These are phyloP conservation scores for Boeremia exigua DNA, from an alignment of 2,329 filamentous ascomycete species.

Conservation along the genomic window DNA sequence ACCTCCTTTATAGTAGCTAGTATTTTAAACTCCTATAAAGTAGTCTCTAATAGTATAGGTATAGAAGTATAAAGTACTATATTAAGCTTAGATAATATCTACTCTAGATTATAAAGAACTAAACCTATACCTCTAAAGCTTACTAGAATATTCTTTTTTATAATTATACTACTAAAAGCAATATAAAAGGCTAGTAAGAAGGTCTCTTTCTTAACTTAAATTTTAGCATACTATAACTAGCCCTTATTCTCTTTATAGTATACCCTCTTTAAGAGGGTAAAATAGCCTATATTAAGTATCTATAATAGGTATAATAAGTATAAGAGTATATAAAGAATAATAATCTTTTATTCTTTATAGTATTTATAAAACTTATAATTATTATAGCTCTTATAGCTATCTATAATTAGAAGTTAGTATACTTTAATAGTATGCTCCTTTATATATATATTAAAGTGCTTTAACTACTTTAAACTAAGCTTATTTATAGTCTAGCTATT, in stretches of 20 bases:
- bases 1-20: neutral
- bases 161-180: neutral
- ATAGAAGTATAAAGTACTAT: neutral
- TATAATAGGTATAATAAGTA: too few species aligned
- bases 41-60: neutral
- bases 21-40: neutral
- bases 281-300: too few species aligned
- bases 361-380: constrained; percentile 5
- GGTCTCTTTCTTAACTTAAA: neutral
- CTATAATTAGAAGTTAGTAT: constrained; percentile 8
- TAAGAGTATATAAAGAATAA: neutral
- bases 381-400: constrained; percentile 11
- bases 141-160: neutral
- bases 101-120: neutral
- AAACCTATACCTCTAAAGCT: neutral
- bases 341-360: constrained; percentile 8
- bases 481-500: neutral
- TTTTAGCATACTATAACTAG: neutral
- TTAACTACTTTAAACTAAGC: neutral
- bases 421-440: constrained; percentile 7
- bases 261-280: neutral
- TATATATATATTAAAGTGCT: neutral
- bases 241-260: neutral
- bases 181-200: neutral
- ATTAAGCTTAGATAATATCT: neutral